phyloP scores from a whole-genome alignment of 139 green algal genomes.

The Trebouxia sp. region DNA sequence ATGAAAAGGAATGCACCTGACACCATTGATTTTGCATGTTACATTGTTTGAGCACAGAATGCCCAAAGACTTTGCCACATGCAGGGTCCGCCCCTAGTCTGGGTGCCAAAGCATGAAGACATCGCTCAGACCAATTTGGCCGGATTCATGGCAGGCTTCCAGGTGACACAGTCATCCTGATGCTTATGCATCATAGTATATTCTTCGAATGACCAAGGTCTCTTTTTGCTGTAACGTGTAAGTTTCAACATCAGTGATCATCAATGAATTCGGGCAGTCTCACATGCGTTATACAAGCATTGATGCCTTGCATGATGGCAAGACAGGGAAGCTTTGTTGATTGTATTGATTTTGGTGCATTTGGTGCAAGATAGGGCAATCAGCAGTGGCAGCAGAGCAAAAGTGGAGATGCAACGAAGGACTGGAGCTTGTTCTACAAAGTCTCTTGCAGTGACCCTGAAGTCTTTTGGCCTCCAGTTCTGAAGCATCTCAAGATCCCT shows the following conservation, averaged over 20 bases:
- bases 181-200: not conserved
- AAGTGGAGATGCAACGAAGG: slow-evolving; percentile 26
- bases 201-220: too few species aligned
- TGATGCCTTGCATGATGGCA: not conserved
- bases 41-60: not conserved
- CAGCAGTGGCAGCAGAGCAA: slow-evolving; percentile 24
- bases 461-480: slow-evolving; percentile 60
- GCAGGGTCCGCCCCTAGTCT: slow-evolving; percentile 63
- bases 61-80: too few species aligned
- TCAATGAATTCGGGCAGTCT: too few species aligned
- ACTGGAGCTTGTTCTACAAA: slow-evolving; percentile 62
- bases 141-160: slow-evolving; percentile 56
- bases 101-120: slow-evolving; percentile 49
- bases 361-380: slow-evolving; percentile 9
- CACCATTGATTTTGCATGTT: not conserved
- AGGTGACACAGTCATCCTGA: slow-evolving; percentile 14
- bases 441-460: slow-evolving; percentile 60
- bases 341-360: not conserved
- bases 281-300: too few species aligned
- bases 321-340: too few species aligned
- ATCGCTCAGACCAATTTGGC: slow-evolving; percentile 57
- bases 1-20: not conserved
- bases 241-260: too few species aligned
- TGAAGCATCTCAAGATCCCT: slow-evolving; percentile 50
- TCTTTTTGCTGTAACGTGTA: too few species aligned